Evolutionary conservation across 306 rosid genomes (phyloP).

Genomic region (Quercus berberidifolia): DNA sequence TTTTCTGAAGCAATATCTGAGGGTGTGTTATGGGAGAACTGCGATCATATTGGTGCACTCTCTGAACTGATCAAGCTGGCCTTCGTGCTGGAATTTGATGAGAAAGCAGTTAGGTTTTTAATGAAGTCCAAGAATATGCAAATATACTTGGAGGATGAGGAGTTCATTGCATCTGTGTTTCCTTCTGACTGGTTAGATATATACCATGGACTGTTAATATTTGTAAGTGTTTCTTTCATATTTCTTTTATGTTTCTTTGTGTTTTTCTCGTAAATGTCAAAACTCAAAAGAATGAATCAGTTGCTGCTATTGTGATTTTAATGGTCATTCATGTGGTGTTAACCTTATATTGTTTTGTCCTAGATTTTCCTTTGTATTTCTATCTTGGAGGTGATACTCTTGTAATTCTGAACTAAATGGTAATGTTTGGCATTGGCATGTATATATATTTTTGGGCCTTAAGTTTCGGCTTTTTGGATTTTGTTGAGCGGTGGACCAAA

Average conservation of each 20-base stretch:
- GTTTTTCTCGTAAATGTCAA: neutral
- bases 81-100: slow-evolving; percentile 46
- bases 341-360: no score
- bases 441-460: no score
- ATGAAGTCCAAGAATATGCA: slow-evolving; percentile 70
- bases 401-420: no score
- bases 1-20: slow-evolving; percentile 58
- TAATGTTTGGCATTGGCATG: no score
- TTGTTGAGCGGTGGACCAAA: no score
- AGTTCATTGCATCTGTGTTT: slow-evolving; percentile 44
- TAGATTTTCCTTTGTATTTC: no score
- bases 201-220: neutral
- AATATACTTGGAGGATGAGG: slow-evolving; percentile 56
- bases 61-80: slow-evolving; percentile 61
- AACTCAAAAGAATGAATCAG: no score
- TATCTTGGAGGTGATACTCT: no score
- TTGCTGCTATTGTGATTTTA: no score
- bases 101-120: slow-evolving; percentile 40
- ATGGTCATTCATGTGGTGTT: no score
- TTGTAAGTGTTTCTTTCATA: neutral
- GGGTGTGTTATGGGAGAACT: slow-evolving; percentile 47
- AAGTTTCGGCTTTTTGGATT: no score
- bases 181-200: slow-evolving; percentile 18
- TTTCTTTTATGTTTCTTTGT: neutral
- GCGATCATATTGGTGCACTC: slow-evolving; percentile 43